Conservation (phyloP, 495 filamentous ascomycete species). For the Podospora bellae-mahoneyi region DNA sequence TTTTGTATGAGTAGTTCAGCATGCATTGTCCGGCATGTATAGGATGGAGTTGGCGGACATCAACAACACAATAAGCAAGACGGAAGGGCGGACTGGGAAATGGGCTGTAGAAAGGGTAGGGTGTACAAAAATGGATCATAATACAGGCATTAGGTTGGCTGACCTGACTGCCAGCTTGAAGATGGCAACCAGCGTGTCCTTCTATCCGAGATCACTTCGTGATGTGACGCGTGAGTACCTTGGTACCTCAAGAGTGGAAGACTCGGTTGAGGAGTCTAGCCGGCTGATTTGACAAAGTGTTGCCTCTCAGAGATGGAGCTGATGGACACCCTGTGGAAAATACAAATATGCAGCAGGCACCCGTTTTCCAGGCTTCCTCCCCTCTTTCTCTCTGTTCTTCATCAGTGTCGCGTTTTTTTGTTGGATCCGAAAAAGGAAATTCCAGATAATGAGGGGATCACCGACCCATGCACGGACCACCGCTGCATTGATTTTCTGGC, state of each 20-base stretch:
- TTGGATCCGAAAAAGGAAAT: background rate
- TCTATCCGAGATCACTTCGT: background rate
- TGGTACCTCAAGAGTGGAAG: background rate
- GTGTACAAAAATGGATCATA: conserved; percentile 14
- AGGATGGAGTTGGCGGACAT: conserved; percentile 8
- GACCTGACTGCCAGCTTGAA: background rate
- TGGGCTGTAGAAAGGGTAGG: background rate
- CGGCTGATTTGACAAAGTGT: background rate
- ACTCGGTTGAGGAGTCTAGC: background rate
- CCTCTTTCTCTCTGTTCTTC: background rate
- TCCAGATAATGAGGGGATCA: background rate
- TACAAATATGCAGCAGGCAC: background rate
- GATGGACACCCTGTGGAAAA: background rate
- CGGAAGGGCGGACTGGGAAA: background rate
- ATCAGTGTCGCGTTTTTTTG: background rate
- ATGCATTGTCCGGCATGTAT: conserved; percentile 29
- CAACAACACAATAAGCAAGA: background rate
- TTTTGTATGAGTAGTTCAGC: conserved; percentile 33
- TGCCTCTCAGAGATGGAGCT: background rate
- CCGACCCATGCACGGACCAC: conserved; percentile 11
- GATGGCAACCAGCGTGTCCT: background rate
- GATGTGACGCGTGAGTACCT: background rate
- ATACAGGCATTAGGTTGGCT: conserved; percentile 12
- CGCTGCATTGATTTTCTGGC: background rate
- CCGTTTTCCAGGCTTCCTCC: background rate